Evolutionary conservation across 2,329 filamentous ascomycete species (phyloP).

Genomic region (Cryphonectria japonica): DNA sequence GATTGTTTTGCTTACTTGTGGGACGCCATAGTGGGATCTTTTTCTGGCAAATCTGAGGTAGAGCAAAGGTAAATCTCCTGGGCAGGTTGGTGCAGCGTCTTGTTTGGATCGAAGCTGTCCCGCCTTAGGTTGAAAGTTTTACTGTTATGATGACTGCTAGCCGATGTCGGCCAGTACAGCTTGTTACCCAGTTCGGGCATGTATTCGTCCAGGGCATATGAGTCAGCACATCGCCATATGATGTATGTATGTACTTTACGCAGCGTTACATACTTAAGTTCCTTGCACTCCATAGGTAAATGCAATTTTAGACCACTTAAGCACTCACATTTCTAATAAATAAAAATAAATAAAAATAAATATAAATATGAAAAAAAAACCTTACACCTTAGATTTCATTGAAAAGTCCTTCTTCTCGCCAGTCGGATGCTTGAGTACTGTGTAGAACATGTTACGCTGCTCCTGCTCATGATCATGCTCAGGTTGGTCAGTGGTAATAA

Average conservation of each 20-base stretch:
- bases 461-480: too few species aligned
- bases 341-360: too few species aligned
- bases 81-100: neutral
- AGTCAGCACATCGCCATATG: neutral
- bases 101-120: slow-evolving; percentile 3
- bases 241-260: neutral
- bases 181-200: neutral
- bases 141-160: neutral
- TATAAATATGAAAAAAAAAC: too few species aligned
- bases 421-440: too few species aligned
- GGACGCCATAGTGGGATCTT: neutral
- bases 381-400: too few species aligned
- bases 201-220: neutral
- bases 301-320: too few species aligned
- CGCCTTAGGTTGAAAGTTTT: neutral
- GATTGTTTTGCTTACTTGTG: slow-evolving; percentile 1
- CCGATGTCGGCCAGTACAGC: slow-evolving; percentile 1
- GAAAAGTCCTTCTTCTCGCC: too few species aligned
- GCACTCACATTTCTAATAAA: too few species aligned
- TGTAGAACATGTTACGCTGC: too few species aligned
- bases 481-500: too few species aligned
- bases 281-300: too few species aligned
- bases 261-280: neutral
- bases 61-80: neutral
- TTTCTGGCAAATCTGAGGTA: neutral